Evolutionary conservation across 441 rosid species (phyloP).

Genomic region (Erysimum pusillum): DNA sequence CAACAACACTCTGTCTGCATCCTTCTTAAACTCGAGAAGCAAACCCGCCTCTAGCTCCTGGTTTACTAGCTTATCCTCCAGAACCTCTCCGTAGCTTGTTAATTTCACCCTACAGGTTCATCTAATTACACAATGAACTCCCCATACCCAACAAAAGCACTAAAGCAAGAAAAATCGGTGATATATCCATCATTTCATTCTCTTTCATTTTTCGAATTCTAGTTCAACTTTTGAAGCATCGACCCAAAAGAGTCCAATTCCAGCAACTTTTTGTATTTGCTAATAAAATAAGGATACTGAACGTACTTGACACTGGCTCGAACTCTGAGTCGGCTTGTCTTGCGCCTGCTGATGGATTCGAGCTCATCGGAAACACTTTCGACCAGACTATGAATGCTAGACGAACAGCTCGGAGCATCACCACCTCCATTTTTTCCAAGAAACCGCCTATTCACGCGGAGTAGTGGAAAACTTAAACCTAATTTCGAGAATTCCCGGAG

Average conservation of each 20-base stretch:
- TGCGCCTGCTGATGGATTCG: slow-evolving; percentile 53
- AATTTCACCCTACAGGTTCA: slow-evolving; percentile 61
- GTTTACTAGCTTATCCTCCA: slow-evolving; percentile 72
- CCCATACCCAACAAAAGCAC: slow-evolving; percentile 11
- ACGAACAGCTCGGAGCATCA: slow-evolving; percentile 47
- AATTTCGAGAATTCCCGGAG: slow-evolving; percentile 50
- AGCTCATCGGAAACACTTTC: slow-evolving; percentile 73
- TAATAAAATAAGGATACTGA: slow-evolving; percentile 3
- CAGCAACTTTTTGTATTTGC: neutral
- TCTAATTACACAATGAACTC: slow-evolving; percentile 37
- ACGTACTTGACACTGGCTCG: slow-evolving; percentile 76
- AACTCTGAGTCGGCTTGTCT: slow-evolving; percentile 48
- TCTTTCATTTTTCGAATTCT: slow-evolving; percentile 4
- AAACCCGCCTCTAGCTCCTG: slow-evolving; percentile 69
- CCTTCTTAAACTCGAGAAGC: slow-evolving; percentile 91
- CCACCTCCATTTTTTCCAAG: slow-evolving; percentile 4
- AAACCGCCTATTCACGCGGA: slow-evolving; percentile 47
- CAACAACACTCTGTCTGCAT: slow-evolving; percentile 73
- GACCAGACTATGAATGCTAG: slow-evolving; percentile 65
- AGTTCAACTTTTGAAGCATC: neutral
- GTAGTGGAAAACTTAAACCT: slow-evolving; percentile 36
- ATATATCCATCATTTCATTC: neutral
- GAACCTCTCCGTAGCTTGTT: slow-evolving; percentile 72
- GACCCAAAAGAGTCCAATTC: neutral
- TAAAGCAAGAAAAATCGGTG: neutral